Evolutionary conservation across 192 early-diverging fungal species (phyloP).

Genomic region (Entomortierella beljakovae): DNA sequence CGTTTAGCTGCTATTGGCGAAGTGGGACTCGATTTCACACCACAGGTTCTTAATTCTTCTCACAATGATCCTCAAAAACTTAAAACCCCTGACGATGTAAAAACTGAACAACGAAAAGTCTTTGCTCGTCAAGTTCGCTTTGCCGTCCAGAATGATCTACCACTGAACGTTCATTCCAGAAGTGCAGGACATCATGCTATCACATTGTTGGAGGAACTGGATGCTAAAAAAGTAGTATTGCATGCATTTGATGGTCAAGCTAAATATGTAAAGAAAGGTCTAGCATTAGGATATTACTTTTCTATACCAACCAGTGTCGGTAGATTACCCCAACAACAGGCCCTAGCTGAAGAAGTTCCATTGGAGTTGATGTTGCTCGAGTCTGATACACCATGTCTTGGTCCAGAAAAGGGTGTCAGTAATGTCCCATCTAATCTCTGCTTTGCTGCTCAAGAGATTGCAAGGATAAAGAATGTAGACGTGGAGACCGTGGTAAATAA

Average conservation of each 20-base stretch:
- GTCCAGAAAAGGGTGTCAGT: slow-evolving; percentile 58
- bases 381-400: slow-evolving; percentile 67
- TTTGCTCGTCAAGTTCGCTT: slow-evolving; percentile 60
- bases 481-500: slow-evolving; percentile 61
- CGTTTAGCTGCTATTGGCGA: slow-evolving; percentile 56
- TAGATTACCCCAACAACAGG: slow-evolving; percentile 62
- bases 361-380: slow-evolving; percentile 64
- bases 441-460: slow-evolving; percentile 61
- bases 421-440: slow-evolving; percentile 64
- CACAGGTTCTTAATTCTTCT: slow-evolving; percentile 48
- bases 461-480: slow-evolving; percentile 58
- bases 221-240: slow-evolving; percentile 60
- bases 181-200: slow-evolving; percentile 67
- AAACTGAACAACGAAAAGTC: slow-evolving; percentile 60
- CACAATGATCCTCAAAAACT: slow-evolving; percentile 33
- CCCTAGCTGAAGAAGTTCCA: slow-evolving; percentile 56
- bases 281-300: slow-evolving; percentile 62
- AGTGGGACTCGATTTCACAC: slow-evolving; percentile 66
- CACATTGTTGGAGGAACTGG: slow-evolving; percentile 58
- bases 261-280: slow-evolving; percentile 56
- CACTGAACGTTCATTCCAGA: slow-evolving; percentile 69
- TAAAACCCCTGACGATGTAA: slow-evolving; percentile 53
- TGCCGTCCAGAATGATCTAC: slow-evolving; percentile 57
- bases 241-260: slow-evolving; percentile 69
- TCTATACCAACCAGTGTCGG: slow-evolving; percentile 67